Percentiles rank a stretch among this genome's conserved stretches.
Evolutionary conservation across 1,284 basidiomycete genomes (phyloP).

Genomic region (Abortiporus biennis): DNA sequence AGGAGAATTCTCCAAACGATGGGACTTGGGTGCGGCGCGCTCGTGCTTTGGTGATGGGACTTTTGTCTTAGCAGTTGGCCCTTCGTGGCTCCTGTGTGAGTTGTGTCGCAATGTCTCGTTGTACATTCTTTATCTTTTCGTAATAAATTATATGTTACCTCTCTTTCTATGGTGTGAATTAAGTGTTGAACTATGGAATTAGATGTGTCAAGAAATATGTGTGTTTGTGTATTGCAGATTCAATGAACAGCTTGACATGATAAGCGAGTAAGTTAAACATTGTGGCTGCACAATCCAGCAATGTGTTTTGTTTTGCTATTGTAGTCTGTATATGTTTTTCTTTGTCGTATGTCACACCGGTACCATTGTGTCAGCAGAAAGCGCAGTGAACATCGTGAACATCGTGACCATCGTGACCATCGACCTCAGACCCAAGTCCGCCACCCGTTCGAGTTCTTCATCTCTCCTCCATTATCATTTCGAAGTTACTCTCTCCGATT

Average conservation of each 20-base stretch:
- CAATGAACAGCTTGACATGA: too few species aligned
- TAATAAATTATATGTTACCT: slow-evolving; percentile 1
- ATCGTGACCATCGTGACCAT: too few species aligned
- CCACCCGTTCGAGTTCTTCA: slow-evolving; percentile 4
- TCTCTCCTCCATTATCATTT: slow-evolving; percentile 2
- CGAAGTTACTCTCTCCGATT: slow-evolving; percentile 2
- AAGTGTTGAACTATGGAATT: background rate
- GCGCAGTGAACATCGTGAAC: too few species aligned
- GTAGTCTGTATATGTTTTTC: too few species aligned
- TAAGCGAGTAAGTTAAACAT: too few species aligned
- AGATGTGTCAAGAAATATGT: too few species aligned
- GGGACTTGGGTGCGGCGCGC: slow-evolving; percentile 82
- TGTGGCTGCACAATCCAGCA: too few species aligned
- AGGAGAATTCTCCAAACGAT: slow-evolving; percentile 38
- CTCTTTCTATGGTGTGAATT: slow-evolving; percentile 2
- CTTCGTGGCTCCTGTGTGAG: slow-evolving; percentile 66
- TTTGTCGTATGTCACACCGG: too few species aligned
- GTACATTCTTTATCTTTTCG: slow-evolving; percentile 43
- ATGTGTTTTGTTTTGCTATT: too few species aligned
- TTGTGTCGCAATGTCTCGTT: slow-evolving; percentile 81
- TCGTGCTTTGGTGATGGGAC: slow-evolving; percentile 34
- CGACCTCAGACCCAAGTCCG: slow-evolving; percentile 4
- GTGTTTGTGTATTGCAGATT: too few species aligned
- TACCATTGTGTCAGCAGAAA: too few species aligned
- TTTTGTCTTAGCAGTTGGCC: slow-evolving; percentile 34